A percentile compares a stretch with the other conserved stretches of the same genome.
Conservation (phyloP, 345 rosid species). For the Eucalyptus brandiana region DNA sequence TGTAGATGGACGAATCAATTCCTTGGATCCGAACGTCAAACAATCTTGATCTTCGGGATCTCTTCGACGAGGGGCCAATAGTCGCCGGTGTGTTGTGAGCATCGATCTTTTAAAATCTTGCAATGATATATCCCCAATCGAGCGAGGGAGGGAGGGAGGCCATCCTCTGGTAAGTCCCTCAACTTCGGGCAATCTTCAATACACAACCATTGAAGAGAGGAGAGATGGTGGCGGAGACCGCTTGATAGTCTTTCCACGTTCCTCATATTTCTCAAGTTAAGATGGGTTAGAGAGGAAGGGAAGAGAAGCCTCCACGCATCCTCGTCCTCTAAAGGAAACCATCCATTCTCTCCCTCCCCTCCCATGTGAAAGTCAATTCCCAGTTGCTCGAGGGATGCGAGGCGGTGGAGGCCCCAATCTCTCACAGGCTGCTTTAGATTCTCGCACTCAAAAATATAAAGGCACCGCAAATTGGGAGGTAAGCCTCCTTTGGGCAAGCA, state of each 20-base stretch:
- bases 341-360: background rate
- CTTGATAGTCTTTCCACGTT: background rate
- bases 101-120: background rate
- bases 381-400: background rate
- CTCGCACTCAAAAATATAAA: accelerated
- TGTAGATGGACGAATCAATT: background rate
- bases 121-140: no score
- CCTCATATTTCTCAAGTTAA: background rate
- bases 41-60: background rate
- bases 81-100: background rate
- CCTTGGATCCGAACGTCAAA: background rate
- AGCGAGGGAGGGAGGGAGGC: background rate
- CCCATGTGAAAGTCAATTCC: background rate
- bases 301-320: background rate
- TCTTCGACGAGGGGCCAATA: background rate
- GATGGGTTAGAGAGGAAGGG: background rate
- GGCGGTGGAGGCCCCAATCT: background rate
- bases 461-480: background rate
- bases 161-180: background rate
- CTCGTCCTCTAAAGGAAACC: background rate
- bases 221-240: background rate
- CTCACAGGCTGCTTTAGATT: background rate
- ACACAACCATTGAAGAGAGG: background rate
- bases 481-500: background rate
- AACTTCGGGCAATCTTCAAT: background rate